These are phyloP conservation scores for Petunia axillaris DNA, from an alignment of 257 asterid genomes.

Conservation along the genomic window DNA sequence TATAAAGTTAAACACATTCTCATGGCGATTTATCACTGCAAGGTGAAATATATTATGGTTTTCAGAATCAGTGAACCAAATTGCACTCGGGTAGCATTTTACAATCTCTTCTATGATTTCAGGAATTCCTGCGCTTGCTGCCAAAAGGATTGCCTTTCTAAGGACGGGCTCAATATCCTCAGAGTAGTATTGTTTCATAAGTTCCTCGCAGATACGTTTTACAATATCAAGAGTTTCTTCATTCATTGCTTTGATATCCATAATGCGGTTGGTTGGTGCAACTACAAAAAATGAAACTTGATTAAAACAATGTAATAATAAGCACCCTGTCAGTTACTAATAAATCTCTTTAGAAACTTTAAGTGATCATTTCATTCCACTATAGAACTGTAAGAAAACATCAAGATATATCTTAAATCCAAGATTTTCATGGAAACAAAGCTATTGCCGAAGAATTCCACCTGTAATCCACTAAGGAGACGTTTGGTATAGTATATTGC, in stretches of 20 bases:
- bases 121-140: slow-evolving; percentile 42
- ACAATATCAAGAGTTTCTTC: slow-evolving; percentile 40
- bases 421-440: no score
- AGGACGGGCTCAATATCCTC: slow-evolving; percentile 30
- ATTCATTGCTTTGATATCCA: slow-evolving; percentile 38
- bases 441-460: not conserved
- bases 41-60: slow-evolving; percentile 42
- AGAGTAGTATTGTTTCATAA: slow-evolving; percentile 34
- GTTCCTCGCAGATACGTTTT: slow-evolving; percentile 39
- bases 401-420: no score
- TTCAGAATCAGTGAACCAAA: slow-evolving; percentile 39
- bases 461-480: no score
- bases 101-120: slow-evolving; percentile 53
- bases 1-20: slow-evolving; percentile 46
- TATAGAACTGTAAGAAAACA: no score
- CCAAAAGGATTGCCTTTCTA: slow-evolving; percentile 34
- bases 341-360: no score
- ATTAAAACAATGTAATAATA: not conserved
- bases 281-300: not conserved
- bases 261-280: not conserved
- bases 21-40: slow-evolving; percentile 45
- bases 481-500: no score
- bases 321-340: no score
- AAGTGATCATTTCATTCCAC: no score
- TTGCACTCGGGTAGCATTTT: slow-evolving; percentile 43